phyloP scores from a whole-genome alignment of 106 monocot species.

The Hemerocallis citrina region DNA sequence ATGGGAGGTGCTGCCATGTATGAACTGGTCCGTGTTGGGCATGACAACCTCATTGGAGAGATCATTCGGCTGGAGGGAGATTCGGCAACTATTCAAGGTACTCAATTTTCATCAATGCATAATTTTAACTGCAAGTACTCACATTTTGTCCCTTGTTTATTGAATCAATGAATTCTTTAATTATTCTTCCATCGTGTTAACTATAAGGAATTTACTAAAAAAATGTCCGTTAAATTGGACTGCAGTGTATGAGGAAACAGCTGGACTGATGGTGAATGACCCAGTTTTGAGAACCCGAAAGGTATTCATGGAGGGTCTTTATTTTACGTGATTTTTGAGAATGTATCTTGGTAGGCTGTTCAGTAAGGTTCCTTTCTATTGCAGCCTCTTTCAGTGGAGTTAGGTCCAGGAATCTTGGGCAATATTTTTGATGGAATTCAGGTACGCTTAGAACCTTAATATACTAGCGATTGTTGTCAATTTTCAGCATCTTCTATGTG shows the following conservation, averaged over 20 bases:
- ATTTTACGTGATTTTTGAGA: too few species aligned
- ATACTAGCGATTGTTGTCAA: too few species aligned
- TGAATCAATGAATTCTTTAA: neutral
- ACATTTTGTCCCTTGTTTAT: neutral
- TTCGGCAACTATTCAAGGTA: constrained; percentile 95
- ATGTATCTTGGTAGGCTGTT: too few species aligned
- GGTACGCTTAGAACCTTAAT: constrained; percentile 25
- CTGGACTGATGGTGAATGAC: constrained; percentile 95
- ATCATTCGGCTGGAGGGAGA: constrained; percentile 97
- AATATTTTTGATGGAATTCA: constrained; percentile 99
- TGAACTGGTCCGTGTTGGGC: constrained; percentile 93
- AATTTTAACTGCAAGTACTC: neutral
- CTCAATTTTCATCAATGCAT: neutral
- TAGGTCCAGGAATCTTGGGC: constrained; percentile 97
- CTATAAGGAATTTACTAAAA: too few species aligned
- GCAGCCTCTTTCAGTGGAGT: constrained; percentile 98
- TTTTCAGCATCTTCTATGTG: too few species aligned
- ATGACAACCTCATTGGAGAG: constrained; percentile 98
- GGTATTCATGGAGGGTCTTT: constrained; percentile 26
- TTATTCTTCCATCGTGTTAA: neutral
- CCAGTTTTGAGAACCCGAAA: constrained; percentile 92
- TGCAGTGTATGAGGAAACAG: constrained; percentile 97
- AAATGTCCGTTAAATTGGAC: neutral
- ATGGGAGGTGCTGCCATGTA: constrained; percentile 99
- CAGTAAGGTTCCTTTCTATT: too few species aligned